Evolutionary conservation across 2,329 filamentous ascomycete species (phyloP).

Genomic region (Dendrostoma leiphaemia): DNA sequence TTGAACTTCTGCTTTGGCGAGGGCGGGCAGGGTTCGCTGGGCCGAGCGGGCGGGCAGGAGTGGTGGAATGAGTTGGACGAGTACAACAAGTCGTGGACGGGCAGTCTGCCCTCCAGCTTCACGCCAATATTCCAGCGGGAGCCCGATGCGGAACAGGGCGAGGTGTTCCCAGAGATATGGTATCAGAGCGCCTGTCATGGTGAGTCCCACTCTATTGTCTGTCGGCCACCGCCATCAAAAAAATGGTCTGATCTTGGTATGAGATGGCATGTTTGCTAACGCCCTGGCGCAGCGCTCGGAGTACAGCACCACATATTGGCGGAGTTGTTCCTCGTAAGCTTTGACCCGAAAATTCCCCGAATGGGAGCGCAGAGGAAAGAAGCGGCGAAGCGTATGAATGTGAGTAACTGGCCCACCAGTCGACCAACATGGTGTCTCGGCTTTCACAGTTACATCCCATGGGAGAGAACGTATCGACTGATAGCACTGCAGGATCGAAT

Average conservation of each 20-base stretch:
- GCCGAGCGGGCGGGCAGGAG: constrained; percentile 25
- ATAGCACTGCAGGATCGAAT: constrained; percentile 36
- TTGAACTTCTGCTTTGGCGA: constrained; percentile 60
- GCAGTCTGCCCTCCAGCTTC: constrained; percentile 48
- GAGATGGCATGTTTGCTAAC: constrained; percentile 1
- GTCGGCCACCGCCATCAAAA: background rate
- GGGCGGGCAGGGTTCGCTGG: constrained; percentile 11
- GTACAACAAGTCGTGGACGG: constrained; percentile 46
- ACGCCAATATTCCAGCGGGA: constrained; percentile 51
- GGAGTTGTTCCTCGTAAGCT: constrained; percentile 53
- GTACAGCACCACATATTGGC: constrained; percentile 60
- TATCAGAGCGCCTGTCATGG: constrained; percentile 55
- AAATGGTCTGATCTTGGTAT: background rate
- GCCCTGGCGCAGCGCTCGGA: constrained; percentile 46
- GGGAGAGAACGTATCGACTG: background rate
- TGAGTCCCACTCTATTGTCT: constrained; percentile 25
- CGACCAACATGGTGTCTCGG: too few relatives aligned
- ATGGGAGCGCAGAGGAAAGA: constrained; percentile 40
- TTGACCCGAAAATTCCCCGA: constrained; percentile 52
- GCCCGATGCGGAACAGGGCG: constrained; percentile 25
- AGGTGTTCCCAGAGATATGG: constrained; percentile 57
- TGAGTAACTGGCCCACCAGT: too few relatives aligned
- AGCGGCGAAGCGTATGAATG: constrained; percentile 38
- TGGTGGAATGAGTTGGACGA: constrained; percentile 44
- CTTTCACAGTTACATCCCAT: too few relatives aligned